Base-by-base conservation (phyloP, 2,329 filamentous ascomycete species). In the Epichloe gansuensis region DNA sequence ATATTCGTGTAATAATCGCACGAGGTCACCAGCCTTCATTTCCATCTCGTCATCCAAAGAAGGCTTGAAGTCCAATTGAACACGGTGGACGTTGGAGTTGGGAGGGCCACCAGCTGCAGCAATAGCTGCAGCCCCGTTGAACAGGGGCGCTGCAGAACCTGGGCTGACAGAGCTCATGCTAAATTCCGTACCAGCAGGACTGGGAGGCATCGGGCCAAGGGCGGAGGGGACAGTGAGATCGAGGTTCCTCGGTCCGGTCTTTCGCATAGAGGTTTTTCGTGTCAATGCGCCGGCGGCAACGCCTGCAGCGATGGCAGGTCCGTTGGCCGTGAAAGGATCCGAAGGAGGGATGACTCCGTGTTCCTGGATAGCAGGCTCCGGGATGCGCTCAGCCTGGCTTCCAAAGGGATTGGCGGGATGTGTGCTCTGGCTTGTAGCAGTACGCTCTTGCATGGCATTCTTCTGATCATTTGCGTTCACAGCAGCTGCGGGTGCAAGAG, bases 11-110 rank as follows among this genome's bases (percentile, higher is more conserved):
- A 97, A 75, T 58, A 98, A 75, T 58, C 91, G 81, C 49, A 97
- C 88, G 48, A 98, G 76, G 57, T 94, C 84, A 50, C 93, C 93
- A 54, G 85, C 81, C 57, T 75, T 79, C 45, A 98, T 77, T 57
- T 82, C 86, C 63, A 98, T 75, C 70, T 98, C 93, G 64, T 98
- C 93, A 5, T 89, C 86, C 77, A 97, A 85, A 3, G 87, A 91
- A 28, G 93, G 91, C 67, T 82, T 86, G 69, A 97, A 98, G 68
- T 96, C 91, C 60, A 97, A 81, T 67, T 96, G 88, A 37, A 97
- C 88, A 57, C 93, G 88, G 68, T 97, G 86, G 52, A 97, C 91
- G 58, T 88, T 68, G 53, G 79, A 74, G 56, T 75, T 70, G 39
- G 72, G 64, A 23, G 82, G 80, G 17, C 80, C 82, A 52, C 78